Conservation (phyloP, 2,329 filamentous ascomycete genomes). For the Ciborinia camelliae region DNA sequence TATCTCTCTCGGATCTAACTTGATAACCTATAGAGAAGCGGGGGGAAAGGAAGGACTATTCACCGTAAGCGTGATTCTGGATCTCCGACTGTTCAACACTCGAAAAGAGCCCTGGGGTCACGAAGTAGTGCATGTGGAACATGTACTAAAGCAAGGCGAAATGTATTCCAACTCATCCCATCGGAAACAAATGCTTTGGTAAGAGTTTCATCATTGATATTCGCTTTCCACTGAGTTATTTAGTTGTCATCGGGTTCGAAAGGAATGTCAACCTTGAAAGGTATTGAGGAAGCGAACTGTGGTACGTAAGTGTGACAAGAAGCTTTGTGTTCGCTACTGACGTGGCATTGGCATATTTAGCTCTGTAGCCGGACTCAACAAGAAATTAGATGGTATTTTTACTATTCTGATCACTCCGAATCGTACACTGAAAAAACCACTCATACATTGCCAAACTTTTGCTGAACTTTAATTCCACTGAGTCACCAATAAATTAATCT, state of each 20-base stretch:
- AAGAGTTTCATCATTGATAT: background rate
- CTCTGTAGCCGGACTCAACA: conserved; percentile 22
- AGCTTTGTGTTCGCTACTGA: background rate
- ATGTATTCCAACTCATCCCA: conserved; percentile 21
- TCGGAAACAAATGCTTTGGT: conserved; percentile 9
- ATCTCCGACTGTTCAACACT: background rate
- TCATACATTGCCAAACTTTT: background rate
- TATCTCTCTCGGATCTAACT: background rate
- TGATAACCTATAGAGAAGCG: too few species aligned
- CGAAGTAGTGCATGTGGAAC: conserved; percentile 22
- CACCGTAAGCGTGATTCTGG: too few species aligned
- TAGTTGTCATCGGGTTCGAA: conserved; percentile 19
- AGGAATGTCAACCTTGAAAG: conserved; percentile 19
- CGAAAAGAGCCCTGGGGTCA: background rate
- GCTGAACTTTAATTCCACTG: background rate
- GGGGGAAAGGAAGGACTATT: background rate
- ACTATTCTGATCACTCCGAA: conserved; percentile 18
- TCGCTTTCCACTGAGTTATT: background rate
- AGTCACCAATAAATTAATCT: conserved; percentile 13
- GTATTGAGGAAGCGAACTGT: conserved; percentile 14
- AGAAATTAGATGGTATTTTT: conserved; percentile 24
- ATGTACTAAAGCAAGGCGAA: conserved; percentile 25
- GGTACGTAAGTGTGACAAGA: background rate
- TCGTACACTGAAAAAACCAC: background rate
- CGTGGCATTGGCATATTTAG: conserved; percentile 1